Base-by-base conservation (phyloP, 306 rosid genomes). In the Prunus mongolica region DNA sequence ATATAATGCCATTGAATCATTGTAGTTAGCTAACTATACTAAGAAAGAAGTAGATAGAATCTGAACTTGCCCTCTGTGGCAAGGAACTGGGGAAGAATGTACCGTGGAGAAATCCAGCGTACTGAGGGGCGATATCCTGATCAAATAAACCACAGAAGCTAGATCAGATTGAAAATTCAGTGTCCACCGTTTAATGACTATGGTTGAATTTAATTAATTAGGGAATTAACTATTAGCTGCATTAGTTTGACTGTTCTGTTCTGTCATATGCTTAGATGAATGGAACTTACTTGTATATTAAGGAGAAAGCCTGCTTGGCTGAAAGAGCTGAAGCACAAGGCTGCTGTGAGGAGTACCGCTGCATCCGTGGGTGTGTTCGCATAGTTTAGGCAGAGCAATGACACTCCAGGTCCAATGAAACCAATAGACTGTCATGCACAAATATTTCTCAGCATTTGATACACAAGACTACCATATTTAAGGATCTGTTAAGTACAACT, bases 271-370 rank as follows among this genome's bases (percentile, higher is more conserved):
- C 50, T 55, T 71, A 62, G 71, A 71, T 50, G 75, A 25, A 46
- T 22, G 56, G 14, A 67, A 79, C 95, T 81, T 86, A 94, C 98
- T 76, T 94, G 98, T 49, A 92, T 89, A 78, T 94, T 94, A 49
- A 94, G 97, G 84, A 90, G 87, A 80, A 82, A 94, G n/a, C 97
- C 96, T 27, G 98, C 98, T 76, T 92, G 97, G 84, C 96, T 92
- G 86, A 94, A 94, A 76, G 98, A 94, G 73, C 97, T 94, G 61
- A 94, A 83, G 80, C 98, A 90, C 84, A 92, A 88, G 81, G 92
- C 97, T 75, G 67, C 84, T 50, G 96, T 92, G 73, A 94, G 46
- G 84, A 90, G 80, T 62, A 84, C 68, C 1, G 96, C 87, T 19
- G 98, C 97, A 32, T 63, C 55, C 12, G 84, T 64, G 1, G 97